Base-by-base conservation (phyloP, 768 basidiomycete genomes). In the Lentinula guzmanii region DNA sequence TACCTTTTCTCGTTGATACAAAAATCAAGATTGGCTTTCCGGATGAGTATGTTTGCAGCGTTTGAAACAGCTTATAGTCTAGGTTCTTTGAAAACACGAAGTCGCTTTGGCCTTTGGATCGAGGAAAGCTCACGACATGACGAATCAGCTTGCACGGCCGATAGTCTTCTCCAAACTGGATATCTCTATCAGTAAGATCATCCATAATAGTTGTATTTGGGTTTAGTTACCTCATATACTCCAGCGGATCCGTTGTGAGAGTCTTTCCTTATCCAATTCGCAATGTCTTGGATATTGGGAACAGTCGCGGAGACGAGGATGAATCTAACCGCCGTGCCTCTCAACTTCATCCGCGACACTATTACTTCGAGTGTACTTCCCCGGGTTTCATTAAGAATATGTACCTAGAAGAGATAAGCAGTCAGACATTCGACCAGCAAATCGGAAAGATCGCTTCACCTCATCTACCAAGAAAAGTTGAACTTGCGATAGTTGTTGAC, bases 331-430 rank as follows among this genome's bases (percentile, higher is more conserved):
- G 73, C 70, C 3, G 80, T 78, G 8, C 86, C 89, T 9, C 86
- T 82, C 3, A 84, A 74, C 72, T 91, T 95, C 93, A 98, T 96
- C 28, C 97, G 86, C 3, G 92, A 91, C 50, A 95, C 80, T n/a
- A 98, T 84, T 16, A 96, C 96, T 75, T 99, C 97, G 2, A 99
- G 79, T 1, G 91, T 93, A 59, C 94, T 91, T 18, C 97, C 97
- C 37, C 97, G 85, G 24, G 80, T 78, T 73, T 98, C 97, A 56
- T 93, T 91, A 18, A 99, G 80, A 60, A 96, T 86, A 69, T 99
- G 96, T 1, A 98, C 91, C 90, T 98, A 63, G 16, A 10, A 11
- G 18, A 11, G 52, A 45, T 59, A 45, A 21, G 24, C 13, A n/a
- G 52, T 56, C 33, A 39, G 24, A 7, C 41, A 16, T 50, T 53